Base-by-base conservation (phyloP, 192 early-diverging fungal genomes). In the Rhizophagus clarus region DNA sequence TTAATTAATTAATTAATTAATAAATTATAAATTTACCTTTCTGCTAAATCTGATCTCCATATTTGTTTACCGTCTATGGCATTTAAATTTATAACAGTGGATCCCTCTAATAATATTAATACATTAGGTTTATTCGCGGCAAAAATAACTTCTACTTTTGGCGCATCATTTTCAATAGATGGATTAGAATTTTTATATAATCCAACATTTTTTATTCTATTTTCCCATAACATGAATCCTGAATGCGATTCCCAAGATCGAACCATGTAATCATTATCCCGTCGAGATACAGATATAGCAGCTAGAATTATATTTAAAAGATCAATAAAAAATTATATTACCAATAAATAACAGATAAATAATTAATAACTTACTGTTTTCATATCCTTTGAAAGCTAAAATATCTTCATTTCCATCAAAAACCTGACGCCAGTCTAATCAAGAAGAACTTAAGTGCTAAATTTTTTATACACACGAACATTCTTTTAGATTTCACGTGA, bases 371-470 rank as follows among this genome's bases (percentile, higher is more conserved):
- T 89, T 84, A 92, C 92, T 37, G 81, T 85, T 82, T 83, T 84
- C 81, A 61, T 86, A 74, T 37, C 83, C 68, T 62, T 85, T 81
- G 56, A 94, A 83, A 5, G 81, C 77, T 32, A 83, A 76, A 62
- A 97, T 84, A 0, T 82, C 79, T 37, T 95, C 94, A 70, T 85
- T 81, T 24, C 83, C 80, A 11, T 87, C 87, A 24, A 95, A 83
- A 14, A 90, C 74, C 69, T 96, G 95, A 61, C 96, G 88, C 96
- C 96, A 97, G 45, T 84, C 89, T 91, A 84, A 40, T 40, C 8
- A 40, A 40, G 3, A 7, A 22, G 24, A 29, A 28, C 15, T 76
- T 26, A 29, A 40, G 26, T 40, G 37, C 37, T 40, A 61, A n/a
- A 61, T 61, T 20, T 26, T 34, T 7, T 20, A 14, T 37, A 61